Conservation (phyloP, 2,329 filamentous ascomycete genomes). For the Venturia aucupariae region DNA sequence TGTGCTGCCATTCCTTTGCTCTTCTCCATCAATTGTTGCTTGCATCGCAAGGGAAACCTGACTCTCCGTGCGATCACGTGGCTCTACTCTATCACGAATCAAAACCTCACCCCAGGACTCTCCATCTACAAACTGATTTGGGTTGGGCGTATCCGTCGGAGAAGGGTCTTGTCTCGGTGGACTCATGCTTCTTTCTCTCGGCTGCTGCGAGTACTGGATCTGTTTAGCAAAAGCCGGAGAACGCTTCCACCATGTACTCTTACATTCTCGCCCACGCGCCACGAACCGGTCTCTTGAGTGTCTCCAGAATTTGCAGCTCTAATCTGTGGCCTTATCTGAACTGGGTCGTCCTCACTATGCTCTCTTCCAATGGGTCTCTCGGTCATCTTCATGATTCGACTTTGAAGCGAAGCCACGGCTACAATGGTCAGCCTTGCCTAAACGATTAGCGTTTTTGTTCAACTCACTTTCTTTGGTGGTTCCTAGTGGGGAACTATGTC, state of each 20-base stretch:
- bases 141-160: neutral
- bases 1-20: neutral
- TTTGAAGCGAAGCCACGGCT: neutral
- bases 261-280: neutral
- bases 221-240: neutral
- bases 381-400: neutral
- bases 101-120: neutral
- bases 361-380: conserved; percentile 1
- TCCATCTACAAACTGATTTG: neutral
- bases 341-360: neutral
- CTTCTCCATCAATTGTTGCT: neutral
- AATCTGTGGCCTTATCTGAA: neutral
- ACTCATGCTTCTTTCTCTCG: neutral
- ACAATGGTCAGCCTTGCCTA: neutral
- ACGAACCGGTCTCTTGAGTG: neutral
- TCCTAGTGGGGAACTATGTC: neutral
- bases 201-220: neutral
- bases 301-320: neutral
- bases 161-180: neutral
- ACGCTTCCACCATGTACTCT: neutral
- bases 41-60: neutral
- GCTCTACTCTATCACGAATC: neutral
- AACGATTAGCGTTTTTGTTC: neutral
- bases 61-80: neutral
- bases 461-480: neutral